These are phyloP conservation scores for Pisolithus tinctorius DNA, from an alignment of 768 basidiomycete genomes.

Conservation along the genomic window DNA sequence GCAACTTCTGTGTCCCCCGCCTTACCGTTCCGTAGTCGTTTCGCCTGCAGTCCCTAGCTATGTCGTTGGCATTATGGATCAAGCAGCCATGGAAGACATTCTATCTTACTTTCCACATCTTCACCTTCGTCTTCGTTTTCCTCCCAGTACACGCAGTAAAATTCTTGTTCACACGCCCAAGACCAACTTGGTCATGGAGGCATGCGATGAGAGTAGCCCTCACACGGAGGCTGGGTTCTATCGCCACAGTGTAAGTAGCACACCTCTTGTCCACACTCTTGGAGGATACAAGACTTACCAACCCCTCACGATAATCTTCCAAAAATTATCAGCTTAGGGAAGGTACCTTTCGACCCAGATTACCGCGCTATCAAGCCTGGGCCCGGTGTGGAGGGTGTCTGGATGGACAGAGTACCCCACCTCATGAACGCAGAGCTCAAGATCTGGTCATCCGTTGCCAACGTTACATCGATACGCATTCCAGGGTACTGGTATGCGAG, in stretches of 20 bases:
- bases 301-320: neutral
- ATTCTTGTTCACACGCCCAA: neutral
- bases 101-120: neutral
- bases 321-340: neutral
- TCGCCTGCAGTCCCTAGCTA: too few species aligned
- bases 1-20: too few species aligned
- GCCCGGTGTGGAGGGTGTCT: conserved; percentile 11
- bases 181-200: neutral
- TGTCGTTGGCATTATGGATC: too few species aligned
- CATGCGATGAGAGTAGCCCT: neutral
- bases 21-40: too few species aligned
- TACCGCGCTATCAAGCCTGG: neutral
- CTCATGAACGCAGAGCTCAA: conserved; percentile 21
- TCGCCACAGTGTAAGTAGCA: neutral
- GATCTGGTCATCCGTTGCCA: conserved; percentile 4
- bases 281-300: neutral
- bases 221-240: neutral
- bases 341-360: neutral
- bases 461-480: conserved; percentile 17
- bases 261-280: neutral
- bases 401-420: conserved; percentile 21
- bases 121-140: neutral
- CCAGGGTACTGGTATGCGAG: conserved; percentile 23
- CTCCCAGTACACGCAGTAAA: neutral
- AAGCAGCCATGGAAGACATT: neutral